These are phyloP conservation scores for Hypomyces rosellus DNA, from an alignment of 2,329 filamentous ascomycete genomes.

Conservation along the genomic window DNA sequence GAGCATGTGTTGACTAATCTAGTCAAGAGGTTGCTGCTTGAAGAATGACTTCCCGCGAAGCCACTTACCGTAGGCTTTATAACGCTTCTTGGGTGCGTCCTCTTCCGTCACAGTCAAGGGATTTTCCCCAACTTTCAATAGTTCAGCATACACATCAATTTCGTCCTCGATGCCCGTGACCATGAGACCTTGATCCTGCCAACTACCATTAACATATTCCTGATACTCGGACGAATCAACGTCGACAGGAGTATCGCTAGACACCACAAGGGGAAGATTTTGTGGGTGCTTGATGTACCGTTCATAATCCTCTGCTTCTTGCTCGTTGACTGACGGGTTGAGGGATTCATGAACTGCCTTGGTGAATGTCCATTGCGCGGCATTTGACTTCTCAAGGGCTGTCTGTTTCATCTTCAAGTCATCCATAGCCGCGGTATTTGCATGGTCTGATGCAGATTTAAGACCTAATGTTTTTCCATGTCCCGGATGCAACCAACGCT, in stretches of 20 bases:
- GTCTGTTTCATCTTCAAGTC: slow-evolving; percentile 47
- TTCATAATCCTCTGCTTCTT: slow-evolving; percentile 79
- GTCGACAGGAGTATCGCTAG: slow-evolving; percentile 56
- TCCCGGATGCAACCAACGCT: slow-evolving; percentile 54
- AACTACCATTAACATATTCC: slow-evolving; percentile 69
- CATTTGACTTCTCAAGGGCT: slow-evolving; percentile 67
- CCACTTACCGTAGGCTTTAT: slow-evolving; percentile 96
- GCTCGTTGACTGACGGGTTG: slow-evolving; percentile 70
- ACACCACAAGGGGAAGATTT: slow-evolving; percentile 76
- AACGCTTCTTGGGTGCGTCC: slow-evolving; percentile 85
- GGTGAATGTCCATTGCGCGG: slow-evolving; percentile 81
- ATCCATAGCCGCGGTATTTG: slow-evolving; percentile 1
- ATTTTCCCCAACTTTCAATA: slow-evolving; percentile 71
- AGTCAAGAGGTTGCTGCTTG: slow-evolving; percentile 72
- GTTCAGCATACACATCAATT: slow-evolving; percentile 61
- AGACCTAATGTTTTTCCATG: slow-evolving; percentile 28
- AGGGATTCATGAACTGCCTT: slow-evolving; percentile 81
- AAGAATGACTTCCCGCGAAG: slow-evolving; percentile 90
- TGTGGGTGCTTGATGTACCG: slow-evolving; percentile 86
- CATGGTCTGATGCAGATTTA: slow-evolving; percentile 3
- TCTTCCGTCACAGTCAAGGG: slow-evolving; percentile 83
- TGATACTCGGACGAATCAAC: slow-evolving; percentile 62
- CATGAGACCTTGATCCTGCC: slow-evolving; percentile 53
- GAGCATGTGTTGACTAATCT: slow-evolving; percentile 17
- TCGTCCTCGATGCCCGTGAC: slow-evolving; percentile 43